Evolutionary conservation across 208 protist genomes (phyloP).

Genomic region (Trichomonas gallinae): DNA sequence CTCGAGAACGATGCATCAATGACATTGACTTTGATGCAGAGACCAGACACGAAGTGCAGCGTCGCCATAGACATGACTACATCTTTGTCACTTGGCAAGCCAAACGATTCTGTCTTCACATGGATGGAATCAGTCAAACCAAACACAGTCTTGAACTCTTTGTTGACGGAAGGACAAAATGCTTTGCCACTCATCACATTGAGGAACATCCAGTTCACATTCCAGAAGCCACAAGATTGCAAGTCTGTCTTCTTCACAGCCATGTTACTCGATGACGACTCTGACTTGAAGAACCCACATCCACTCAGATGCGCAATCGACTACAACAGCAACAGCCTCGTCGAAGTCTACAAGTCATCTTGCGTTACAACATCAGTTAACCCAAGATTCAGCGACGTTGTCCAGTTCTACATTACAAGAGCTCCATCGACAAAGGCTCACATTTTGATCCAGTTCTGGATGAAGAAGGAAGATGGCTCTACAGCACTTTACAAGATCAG

Average conservation of each 20-base stretch:
- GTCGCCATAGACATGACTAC: neutral
- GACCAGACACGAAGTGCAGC: neutral
- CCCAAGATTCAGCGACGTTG: neutral
- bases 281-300: neutral
- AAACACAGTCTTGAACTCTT: neutral
- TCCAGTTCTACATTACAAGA: neutral
- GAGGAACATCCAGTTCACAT: neutral
- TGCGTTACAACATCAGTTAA: neutral
- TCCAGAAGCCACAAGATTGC: neutral
- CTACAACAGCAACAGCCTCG: neutral
- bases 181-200: neutral
- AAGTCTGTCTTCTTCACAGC: neutral
- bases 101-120: neutral
- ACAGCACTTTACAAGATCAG: neutral
- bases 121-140: neutral
- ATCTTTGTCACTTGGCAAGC: neutral
- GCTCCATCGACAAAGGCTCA: neutral
- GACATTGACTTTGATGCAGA: neutral
- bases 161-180: neutral
- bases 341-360: neutral
- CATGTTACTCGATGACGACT: neutral
- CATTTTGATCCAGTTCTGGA: neutral
- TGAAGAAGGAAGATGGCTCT: neutral
- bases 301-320: neutral
- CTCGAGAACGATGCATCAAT: neutral